Evolutionary conservation across 148 eudicot genomes (phyloP).

Genomic region (Rhododendron molle): DNA sequence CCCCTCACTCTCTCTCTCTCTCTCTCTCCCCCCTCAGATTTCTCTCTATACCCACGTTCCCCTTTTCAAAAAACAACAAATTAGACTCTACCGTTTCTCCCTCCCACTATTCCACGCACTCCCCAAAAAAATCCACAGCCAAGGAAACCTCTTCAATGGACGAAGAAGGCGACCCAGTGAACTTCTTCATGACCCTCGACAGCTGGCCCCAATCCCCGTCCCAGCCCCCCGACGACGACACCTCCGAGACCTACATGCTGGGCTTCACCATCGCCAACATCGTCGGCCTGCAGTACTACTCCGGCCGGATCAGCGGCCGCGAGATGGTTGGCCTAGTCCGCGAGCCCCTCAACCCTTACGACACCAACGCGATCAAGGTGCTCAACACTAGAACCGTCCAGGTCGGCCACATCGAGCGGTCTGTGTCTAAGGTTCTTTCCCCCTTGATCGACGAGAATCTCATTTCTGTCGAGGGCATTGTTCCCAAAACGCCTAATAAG

Average conservation of each 20-base stretch:
- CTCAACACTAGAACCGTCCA: constrained; percentile 52
- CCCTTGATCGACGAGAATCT: constrained; percentile 49
- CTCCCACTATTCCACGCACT: too few relatives aligned
- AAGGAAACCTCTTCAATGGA: neutral
- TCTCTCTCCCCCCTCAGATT: neutral
- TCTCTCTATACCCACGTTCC: neutral
- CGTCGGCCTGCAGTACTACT: constrained; percentile 63
- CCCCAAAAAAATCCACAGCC: too few relatives aligned
- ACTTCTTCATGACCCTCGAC: constrained; percentile 18
- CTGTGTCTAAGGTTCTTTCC: constrained; percentile 53
- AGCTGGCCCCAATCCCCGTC: constrained; percentile 8
- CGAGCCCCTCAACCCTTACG: constrained; percentile 54
- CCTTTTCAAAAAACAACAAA: neutral
- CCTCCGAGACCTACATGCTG: constrained; percentile 41
- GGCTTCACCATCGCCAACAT: constrained; percentile 71
- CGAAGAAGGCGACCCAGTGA: constrained; percentile 11
- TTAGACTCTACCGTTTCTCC: too few relatives aligned
- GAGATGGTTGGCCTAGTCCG: constrained; percentile 78
- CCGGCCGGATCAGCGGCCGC: constrained; percentile 56
- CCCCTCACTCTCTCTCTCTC: neutral
- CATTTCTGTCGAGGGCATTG: constrained; percentile 62
- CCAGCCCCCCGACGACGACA: neutral
- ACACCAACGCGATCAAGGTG: constrained; percentile 73
- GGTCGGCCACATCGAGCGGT: constrained; percentile 65
- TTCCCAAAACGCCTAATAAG: constrained; percentile 46